Conservation (phyloP, 306 rosid genomes). For the Quercus cerris region DNA sequence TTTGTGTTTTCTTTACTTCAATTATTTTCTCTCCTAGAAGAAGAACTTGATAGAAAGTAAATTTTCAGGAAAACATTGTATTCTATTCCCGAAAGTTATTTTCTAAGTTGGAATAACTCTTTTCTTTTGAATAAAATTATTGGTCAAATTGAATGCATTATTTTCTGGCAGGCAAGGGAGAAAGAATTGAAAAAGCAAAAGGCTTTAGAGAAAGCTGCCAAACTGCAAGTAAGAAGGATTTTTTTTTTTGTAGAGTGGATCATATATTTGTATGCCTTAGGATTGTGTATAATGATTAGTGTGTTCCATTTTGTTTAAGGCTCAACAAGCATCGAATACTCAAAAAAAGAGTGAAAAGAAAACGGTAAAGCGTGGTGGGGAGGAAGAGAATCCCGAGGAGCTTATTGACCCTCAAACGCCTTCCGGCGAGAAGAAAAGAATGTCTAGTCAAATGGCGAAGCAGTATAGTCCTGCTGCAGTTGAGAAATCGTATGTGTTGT, state of each 20-base stretch:
- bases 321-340: conserved; percentile 57
- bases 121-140: conserved; percentile 5
- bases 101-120: background rate
- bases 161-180: conserved; percentile 75
- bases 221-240: conserved; percentile 50
- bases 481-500: conserved; percentile 73
- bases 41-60: background rate
- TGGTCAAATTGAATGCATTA: background rate
- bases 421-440: conserved; percentile 61
- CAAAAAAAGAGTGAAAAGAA: conserved; percentile 77
- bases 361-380: conserved; percentile 53
- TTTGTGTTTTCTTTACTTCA: background rate
- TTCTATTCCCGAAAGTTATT: background rate
- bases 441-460: conserved; percentile 81
- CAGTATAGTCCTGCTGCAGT: conserved; percentile 71
- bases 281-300: background rate
- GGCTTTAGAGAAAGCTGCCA: conserved; percentile 69
- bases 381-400: conserved; percentile 73
- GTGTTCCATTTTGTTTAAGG: conserved; percentile 29
- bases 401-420: conserved; percentile 76
- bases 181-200: conserved; percentile 84
- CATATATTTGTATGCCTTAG: background rate
- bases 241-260: background rate
- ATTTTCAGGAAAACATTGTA: background rate
- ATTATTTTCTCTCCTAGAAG: background rate